phyloP scores from a whole-genome alignment of 495 filamentous ascomycete genomes.

The Hypoxylon intermedium region DNA sequence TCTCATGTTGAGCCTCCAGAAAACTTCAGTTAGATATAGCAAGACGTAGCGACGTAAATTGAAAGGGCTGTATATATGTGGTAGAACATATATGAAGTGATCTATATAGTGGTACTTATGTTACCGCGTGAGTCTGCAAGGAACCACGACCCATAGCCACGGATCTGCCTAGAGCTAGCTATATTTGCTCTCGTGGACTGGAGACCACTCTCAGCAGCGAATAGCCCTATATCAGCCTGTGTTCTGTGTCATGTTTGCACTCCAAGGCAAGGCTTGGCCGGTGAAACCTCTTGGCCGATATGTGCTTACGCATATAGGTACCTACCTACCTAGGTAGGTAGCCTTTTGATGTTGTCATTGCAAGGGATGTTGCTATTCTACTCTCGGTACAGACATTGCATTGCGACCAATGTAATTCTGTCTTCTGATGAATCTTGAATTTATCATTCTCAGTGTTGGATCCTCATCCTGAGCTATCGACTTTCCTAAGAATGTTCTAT shows the following conservation, averaged over 20 bases:
- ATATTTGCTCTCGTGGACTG: constrained; percentile 2
- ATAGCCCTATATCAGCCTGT: constrained; percentile 1
- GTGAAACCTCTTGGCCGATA: constrained; percentile 16
- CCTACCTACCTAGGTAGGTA: too few species aligned
- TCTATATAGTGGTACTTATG: constrained; percentile 5
- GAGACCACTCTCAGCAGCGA: not conserved
- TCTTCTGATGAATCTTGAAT: constrained; percentile 2
- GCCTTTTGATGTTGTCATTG: constrained; percentile 16
- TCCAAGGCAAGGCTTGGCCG: constrained; percentile 7
- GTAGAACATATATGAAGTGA: not conserved
- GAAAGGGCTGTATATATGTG: too few species aligned
- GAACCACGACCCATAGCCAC: not conserved
- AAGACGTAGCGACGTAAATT: constrained; percentile 21
- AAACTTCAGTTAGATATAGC: constrained; percentile 13
- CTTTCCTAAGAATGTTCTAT: constrained; percentile 5
- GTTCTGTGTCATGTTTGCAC: constrained; percentile 17
- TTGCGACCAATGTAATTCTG: constrained; percentile 16
- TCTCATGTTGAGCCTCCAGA: too few species aligned
- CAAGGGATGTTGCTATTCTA: constrained; percentile 18
- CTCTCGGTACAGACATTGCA: constrained; percentile 1
- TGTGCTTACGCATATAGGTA: constrained; percentile 23
- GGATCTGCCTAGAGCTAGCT: not conserved
- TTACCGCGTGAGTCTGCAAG: not conserved
- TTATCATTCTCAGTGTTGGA: constrained; percentile 1
- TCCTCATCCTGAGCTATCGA: constrained; percentile 22